A percentile compares a stretch with the other conserved stretches of the same genome.
Evolutionary conservation across 371 early-diverging fungal species (phyloP).

Genomic region (Mortierella sp.): DNA sequence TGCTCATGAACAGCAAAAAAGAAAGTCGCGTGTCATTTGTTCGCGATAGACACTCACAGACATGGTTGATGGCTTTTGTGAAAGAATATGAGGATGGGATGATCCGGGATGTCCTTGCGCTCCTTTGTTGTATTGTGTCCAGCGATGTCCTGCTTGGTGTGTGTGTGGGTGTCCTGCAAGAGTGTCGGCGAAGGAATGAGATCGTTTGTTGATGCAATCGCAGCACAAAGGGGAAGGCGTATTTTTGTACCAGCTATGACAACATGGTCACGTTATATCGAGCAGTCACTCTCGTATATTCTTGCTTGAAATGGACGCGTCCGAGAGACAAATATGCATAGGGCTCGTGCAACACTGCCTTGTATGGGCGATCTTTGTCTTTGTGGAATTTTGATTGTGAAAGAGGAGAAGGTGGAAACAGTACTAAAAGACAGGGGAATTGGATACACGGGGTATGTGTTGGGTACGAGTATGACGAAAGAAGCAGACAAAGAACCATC

Average conservation of each 20-base stretch:
- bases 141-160: background rate
- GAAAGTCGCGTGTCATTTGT: background rate
- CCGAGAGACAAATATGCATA: no score
- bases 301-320: no score
- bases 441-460: no score
- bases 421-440: no score
- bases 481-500: no score
- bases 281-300: no score
- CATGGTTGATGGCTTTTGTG: slow-evolving; percentile 1
- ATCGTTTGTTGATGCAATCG: slow-evolving; percentile 11
- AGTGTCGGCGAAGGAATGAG: background rate
- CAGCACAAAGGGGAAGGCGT: background rate
- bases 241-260: background rate
- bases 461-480: no score
- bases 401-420: no score
- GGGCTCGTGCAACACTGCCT: no score
- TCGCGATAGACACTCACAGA: background rate
- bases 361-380: no score
- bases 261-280: background rate
- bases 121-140: background rate
- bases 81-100: background rate
- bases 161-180: background rate
- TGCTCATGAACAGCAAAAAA: background rate
- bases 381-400: no score
- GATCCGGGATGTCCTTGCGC: background rate